A percentile compares a stretch with the other conserved stretches of the same genome.
phyloP scores from a whole-genome alignment of 2,329 filamentous ascomycete genomes.

The Colletotrichum plurivorum region DNA sequence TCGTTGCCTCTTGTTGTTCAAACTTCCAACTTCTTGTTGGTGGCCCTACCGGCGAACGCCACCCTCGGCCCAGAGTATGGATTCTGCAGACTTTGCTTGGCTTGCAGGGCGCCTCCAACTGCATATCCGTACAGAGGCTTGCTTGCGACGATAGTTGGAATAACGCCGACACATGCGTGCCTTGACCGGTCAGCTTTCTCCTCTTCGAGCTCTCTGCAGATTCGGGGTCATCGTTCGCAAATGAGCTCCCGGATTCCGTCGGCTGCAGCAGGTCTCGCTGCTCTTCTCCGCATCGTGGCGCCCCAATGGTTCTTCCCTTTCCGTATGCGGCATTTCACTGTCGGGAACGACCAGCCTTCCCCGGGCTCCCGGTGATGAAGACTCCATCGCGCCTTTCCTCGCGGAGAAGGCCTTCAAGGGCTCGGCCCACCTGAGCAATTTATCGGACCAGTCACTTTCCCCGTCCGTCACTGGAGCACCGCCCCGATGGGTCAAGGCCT shows the following conservation, averaged over 20 bases:
- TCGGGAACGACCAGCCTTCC: slow-evolving; percentile 5
- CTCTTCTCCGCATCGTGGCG: slow-evolving; percentile 15
- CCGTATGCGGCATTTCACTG: slow-evolving; percentile 6
- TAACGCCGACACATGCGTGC: slow-evolving; percentile 1
- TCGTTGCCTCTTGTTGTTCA: not conserved
- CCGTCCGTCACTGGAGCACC: slow-evolving; percentile 7
- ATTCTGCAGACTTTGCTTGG: slow-evolving; percentile 33
- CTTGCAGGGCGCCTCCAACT: slow-evolving; percentile 26
- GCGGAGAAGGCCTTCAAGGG: slow-evolving; percentile 3
- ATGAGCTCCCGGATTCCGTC: slow-evolving; percentile 17
- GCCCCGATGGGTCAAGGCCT: slow-evolving; percentile 6
- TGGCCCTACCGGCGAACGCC: slow-evolving; percentile 10
- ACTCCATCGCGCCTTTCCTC: slow-evolving; percentile 23
- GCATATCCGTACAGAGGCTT: slow-evolving; percentile 4
- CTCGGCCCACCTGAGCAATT: slow-evolving; percentile 22
- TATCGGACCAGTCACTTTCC: slow-evolving; percentile 6
- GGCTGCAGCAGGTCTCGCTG: slow-evolving; percentile 17
- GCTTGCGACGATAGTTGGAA: slow-evolving; percentile 6
- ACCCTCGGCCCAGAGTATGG: slow-evolving; percentile 23
- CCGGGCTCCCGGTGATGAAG: slow-evolving; percentile 19
- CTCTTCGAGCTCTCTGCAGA: slow-evolving; percentile 14
- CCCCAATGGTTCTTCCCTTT: not conserved
- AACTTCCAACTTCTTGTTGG: not conserved
- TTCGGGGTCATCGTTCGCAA: slow-evolving; percentile 14
- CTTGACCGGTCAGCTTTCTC: slow-evolving; percentile 16